Base-by-base conservation (phyloP, 495 filamentous ascomycete species). In the Penicillium atrosanguineum region DNA sequence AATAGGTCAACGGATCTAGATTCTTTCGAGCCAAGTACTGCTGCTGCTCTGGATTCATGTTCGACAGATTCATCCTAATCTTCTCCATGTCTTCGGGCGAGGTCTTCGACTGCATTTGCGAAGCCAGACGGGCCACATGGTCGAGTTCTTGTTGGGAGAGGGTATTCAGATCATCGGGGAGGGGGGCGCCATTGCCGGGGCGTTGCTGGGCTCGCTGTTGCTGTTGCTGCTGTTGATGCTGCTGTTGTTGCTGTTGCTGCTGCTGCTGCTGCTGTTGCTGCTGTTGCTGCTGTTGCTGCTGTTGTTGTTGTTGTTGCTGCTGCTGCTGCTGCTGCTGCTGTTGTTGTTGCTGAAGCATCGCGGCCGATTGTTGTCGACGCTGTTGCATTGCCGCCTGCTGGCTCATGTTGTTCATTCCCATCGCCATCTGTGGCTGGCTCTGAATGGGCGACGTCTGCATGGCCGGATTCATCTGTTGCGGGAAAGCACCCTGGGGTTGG, bases 361-460 rank as follows among this genome's bases (percentile, higher is more conserved):
- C 54, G 26, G 72, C 64, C 15, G 56, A 56, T 16, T 60, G 61
- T 52, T 64, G 69, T 18, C 57, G 69, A 7, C 57, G 69, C 28
- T 64, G 70, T 44, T 73, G 71, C 44, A 70, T 64, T 11, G 67
- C 62, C 29, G 62, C 61, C 51, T 72, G 77, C 53, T 68, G 77
- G 48, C 55, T 74, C 21, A 69, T 63, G 19, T 71, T 68, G 45
- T 73, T 76, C 66, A 77, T 77, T 18, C 70, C 73, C 74, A 76
- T 76, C 31, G 59, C 55, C 67, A 75, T 71, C 23, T 67, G 69
- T 42, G 73, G 72, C 47, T 72, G 75, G 31, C 62, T 67, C 4
- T 76, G 68, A 36, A 82, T 70, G 3, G 76, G 76, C 7, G 80
- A 81, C 0, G 77, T 59, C 52, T 83, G 80, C 71, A 84, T 75